Evolutionary conservation across 2,329 filamentous ascomycete species (phyloP).

Genomic region (Pseudocercospora musae): DNA sequence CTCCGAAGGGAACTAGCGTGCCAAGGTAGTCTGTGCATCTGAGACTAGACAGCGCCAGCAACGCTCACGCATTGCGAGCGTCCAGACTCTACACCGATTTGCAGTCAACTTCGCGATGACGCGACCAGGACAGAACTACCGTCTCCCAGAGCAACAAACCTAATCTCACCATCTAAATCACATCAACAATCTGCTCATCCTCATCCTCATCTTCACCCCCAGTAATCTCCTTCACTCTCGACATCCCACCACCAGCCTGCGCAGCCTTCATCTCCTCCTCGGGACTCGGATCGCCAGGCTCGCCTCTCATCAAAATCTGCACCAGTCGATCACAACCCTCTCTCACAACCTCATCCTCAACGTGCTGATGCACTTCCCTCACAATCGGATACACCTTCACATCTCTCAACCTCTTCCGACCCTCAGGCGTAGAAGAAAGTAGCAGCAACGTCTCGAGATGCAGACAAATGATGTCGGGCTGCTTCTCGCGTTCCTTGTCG

Average conservation of each 20-base stretch:
- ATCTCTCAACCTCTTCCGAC: constrained; percentile 68
- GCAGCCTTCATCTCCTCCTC: constrained; percentile 40
- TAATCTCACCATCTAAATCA: constrained; percentile 13
- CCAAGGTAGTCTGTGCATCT: too few species aligned
- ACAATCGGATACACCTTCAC: constrained; percentile 87
- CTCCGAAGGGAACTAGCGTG: too few species aligned
- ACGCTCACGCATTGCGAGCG: too few species aligned
- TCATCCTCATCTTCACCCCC: constrained; percentile 33
- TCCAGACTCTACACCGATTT: too few species aligned
- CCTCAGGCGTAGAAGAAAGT: constrained; percentile 72
- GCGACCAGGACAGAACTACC: too few species aligned
- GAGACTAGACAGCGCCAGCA: too few species aligned
- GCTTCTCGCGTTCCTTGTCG: constrained; percentile 80
- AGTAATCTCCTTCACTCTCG: constrained; percentile 43
- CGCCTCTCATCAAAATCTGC: constrained; percentile 80
- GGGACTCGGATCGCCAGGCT: constrained; percentile 51
- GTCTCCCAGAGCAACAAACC: not conserved
- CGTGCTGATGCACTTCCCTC: constrained; percentile 75
- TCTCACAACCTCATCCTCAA: constrained; percentile 73
- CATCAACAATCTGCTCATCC: constrained; percentile 25
- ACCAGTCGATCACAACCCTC: constrained; percentile 88
- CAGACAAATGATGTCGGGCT: constrained; percentile 73
- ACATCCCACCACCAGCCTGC: constrained; percentile 26
- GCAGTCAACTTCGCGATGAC: too few species aligned
- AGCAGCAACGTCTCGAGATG: constrained; percentile 87